A percentile compares a stretch with the other conserved stretches of the same genome.
phyloP scores from a whole-genome alignment of 179 eudicot genomes.

The Silene vulgaris region DNA sequence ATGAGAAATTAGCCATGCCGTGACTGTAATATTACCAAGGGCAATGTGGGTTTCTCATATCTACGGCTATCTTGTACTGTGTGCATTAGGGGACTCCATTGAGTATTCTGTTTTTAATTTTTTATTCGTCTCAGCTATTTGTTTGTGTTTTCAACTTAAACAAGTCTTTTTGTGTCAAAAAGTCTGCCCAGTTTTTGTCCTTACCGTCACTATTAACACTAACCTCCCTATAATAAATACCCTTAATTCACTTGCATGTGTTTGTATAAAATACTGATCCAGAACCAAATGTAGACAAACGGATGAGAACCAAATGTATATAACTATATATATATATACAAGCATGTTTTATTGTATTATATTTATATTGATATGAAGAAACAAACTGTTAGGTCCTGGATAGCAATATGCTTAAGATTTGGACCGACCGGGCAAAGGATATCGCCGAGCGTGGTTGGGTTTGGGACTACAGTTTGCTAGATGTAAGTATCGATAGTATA shows the following conservation, averaged over 20 bases:
- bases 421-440: slow-evolving; percentile 77
- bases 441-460: slow-evolving; percentile 75
- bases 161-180: neutral
- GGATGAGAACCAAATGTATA: too few relatives aligned
- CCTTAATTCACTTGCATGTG: too few relatives aligned
- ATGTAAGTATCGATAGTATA: slow-evolving; percentile 76
- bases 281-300: too few relatives aligned
- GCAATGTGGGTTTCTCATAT: neutral
- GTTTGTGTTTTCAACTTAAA: neutral
- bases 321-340: too few relatives aligned
- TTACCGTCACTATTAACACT: neutral
- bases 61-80: neutral
- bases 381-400: slow-evolving; percentile 60
- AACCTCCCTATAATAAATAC: neutral
- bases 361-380: slow-evolving; percentile 11
- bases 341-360: neutral
- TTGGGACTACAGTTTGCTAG: slow-evolving; percentile 62
- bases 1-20: neutral
- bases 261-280: too few relatives aligned
- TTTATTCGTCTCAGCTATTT: neutral
- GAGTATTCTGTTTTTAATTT: neutral
- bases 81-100: neutral
- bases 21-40: neutral
- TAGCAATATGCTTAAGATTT: slow-evolving; percentile 82
- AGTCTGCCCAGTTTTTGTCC: neutral